Percentiles rank a stretch among this genome's conserved stretches.
Conservation (phyloP, 495 filamentous ascomycete genomes). For the Lophiostoma macrostomum region DNA sequence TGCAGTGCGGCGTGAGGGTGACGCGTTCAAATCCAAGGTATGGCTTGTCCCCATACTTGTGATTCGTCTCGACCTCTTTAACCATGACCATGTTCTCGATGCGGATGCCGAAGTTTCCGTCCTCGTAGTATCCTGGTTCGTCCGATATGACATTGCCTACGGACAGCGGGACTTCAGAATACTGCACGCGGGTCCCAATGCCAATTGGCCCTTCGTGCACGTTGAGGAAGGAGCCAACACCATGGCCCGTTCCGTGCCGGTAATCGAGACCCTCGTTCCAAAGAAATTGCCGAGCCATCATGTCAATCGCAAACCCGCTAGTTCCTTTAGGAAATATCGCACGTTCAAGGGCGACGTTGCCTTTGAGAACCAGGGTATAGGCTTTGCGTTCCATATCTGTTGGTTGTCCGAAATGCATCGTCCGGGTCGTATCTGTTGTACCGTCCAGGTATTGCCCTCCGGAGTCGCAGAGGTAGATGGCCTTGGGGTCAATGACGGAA, state of each 20-base stretch:
- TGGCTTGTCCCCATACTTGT: constrained; percentile 88
- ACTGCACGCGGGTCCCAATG: constrained; percentile 86
- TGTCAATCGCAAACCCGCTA: constrained; percentile 86
- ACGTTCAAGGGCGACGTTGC: constrained; percentile 85
- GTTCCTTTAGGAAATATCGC: constrained; percentile 94
- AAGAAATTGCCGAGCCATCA: constrained; percentile 82
- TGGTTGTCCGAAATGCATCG: constrained; percentile 85
- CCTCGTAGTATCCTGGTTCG: constrained; percentile 97
- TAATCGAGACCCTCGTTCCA: constrained; percentile 95
- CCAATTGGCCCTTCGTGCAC: constrained; percentile 98
- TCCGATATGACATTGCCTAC: constrained; percentile 93
- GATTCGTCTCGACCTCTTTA: constrained; percentile 76
- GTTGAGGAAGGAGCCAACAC: constrained; percentile 89
- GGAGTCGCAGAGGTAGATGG: constrained; percentile 94
- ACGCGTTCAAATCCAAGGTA: constrained; percentile 96
- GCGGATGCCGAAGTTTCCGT: constrained; percentile 94
- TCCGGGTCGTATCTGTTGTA: constrained; percentile 94
- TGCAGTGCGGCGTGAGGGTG: constrained; percentile 92
- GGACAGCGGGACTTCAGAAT: constrained; percentile 83
- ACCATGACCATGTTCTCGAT: constrained; percentile 95
- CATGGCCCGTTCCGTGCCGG: constrained; percentile 94
- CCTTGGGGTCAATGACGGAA: constrained; percentile 77
- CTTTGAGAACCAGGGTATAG: constrained; percentile 94
- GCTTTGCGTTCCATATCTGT: constrained; percentile 82
- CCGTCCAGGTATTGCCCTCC: constrained; percentile 94